phyloP scores from a whole-genome alignment of 306 rosid genomes.

The Urtica urens region DNA sequence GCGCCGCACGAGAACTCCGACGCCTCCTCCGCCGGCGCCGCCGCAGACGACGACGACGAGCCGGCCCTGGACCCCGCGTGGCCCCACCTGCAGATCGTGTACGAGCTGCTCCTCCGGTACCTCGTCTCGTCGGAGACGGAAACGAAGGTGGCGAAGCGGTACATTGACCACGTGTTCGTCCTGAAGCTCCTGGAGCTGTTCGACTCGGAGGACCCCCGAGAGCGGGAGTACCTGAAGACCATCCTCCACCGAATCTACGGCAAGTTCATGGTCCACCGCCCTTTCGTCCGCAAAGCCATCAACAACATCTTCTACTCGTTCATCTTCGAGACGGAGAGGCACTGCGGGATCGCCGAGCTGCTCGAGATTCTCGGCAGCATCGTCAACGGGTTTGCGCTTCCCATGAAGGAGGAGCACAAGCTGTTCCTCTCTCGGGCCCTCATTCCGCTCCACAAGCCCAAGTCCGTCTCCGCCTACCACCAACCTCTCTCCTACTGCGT shows the following conservation, averaged over 20 bases:
- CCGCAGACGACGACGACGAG: constrained; percentile 53
- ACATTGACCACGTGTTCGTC: constrained; percentile 45
- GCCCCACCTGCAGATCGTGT: constrained; percentile 56
- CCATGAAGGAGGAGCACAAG: constrained; percentile 70
- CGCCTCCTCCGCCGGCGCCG: constrained; percentile 12
- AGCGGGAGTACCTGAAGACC: constrained; percentile 53
- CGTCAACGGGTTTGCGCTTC: constrained; percentile 55
- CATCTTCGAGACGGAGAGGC: constrained; percentile 58
- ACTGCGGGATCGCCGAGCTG: constrained; percentile 53
- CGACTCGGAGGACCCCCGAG: constrained; percentile 65
- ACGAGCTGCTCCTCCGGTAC: constrained; percentile 48
- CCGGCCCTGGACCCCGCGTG: constrained; percentile 39
- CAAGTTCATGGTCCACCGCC: constrained; percentile 65
- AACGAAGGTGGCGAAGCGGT: constrained; percentile 37
- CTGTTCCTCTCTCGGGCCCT: constrained; percentile 47
- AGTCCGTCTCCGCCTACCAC: constrained; percentile 28
- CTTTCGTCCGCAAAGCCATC: constrained; percentile 57
- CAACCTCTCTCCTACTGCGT: constrained; percentile 50
- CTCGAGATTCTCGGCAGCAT: constrained; percentile 58
- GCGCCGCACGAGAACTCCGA: constrained; percentile 27
- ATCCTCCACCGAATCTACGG: constrained; percentile 59
- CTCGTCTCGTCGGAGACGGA: constrained; percentile 50
- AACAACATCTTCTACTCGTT: constrained; percentile 53
- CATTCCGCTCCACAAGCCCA: constrained; percentile 62
- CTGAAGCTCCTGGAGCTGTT: constrained; percentile 45